Percentiles rank a stretch among this genome's conserved stretches.
These are phyloP conservation scores for Flaveria ramosissima DNA, from an alignment of 129 eudicot genomes.

Conservation along the genomic window DNA sequence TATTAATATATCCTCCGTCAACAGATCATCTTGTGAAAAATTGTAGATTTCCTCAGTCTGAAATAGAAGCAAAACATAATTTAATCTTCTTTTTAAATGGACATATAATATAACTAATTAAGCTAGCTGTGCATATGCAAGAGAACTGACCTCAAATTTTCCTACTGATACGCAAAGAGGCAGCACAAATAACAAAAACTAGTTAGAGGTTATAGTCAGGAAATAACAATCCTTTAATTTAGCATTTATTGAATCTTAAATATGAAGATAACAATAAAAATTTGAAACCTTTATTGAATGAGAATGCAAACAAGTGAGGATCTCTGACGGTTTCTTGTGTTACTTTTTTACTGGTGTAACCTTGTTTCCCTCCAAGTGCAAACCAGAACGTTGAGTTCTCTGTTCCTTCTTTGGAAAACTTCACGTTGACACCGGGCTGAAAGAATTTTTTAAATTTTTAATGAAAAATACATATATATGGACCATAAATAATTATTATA, in stretches of 20 bases:
- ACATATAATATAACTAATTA: background rate
- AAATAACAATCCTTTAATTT: background rate
- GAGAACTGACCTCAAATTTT: conserved; percentile 74
- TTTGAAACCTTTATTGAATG: conserved; percentile 61
- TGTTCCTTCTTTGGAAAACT: conserved; percentile 96
- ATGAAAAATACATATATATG: background rate
- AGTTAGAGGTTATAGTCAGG: conserved; percentile 39
- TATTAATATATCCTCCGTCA: conserved; percentile 88
- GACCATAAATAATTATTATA: background rate
- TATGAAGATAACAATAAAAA: background rate
- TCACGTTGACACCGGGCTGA: conserved; percentile 80
- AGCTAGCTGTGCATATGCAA: background rate
- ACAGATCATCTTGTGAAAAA: conserved; percentile 91
- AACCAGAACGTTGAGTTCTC: conserved; percentile 95
- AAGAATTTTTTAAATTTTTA: background rate
- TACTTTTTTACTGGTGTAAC: conserved; percentile 79
- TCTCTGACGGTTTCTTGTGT: conserved; percentile 70
- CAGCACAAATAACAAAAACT: conserved; percentile 29
- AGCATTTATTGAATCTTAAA: background rate
- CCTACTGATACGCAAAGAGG: conserved; percentile 54
- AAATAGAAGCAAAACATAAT: background rate
- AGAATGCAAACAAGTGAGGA: conserved; percentile 81
- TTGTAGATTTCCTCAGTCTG: conserved; percentile 95
- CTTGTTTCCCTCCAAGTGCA: conserved; percentile 93
- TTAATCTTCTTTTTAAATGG: background rate